phyloP scores from a whole-genome alignment of 2,329 filamentous ascomycete genomes.

The Aspergillus fischeri region DNA sequence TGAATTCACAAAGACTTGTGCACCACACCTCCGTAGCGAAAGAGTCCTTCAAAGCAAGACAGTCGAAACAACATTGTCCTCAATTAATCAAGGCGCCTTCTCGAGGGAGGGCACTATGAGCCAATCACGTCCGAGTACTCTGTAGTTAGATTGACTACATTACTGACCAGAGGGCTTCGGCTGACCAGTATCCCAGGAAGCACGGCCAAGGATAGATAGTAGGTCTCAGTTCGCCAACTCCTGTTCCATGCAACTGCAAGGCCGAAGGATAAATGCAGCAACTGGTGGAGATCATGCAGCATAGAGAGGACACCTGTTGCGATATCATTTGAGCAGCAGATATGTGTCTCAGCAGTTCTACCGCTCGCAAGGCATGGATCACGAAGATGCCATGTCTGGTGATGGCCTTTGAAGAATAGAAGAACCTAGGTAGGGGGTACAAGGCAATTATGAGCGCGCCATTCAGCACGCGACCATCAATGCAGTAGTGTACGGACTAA shows the following conservation, averaged over 20 bases:
- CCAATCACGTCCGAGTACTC: neutral
- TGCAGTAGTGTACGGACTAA: too few species aligned
- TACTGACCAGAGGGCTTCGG: neutral
- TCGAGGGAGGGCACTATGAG: neutral
- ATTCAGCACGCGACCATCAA: neutral
- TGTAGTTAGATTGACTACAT: neutral
- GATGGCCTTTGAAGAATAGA: neutral
- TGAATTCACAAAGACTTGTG: too few species aligned
- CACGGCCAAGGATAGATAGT: neutral
- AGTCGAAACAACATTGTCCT: neutral
- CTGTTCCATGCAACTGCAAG: neutral
- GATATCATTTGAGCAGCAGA: slow-evolving; percentile 9
- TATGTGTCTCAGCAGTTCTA: neutral
- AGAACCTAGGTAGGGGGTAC: neutral
- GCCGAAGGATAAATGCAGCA: neutral
- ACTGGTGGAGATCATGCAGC: slow-evolving; percentile 9
- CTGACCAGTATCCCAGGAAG: neutral
- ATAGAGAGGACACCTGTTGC: slow-evolving; percentile 10
- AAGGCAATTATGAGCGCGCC: neutral
- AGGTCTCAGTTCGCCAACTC: neutral
- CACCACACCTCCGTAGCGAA: neutral
- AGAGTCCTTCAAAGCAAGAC: neutral
- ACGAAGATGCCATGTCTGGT: neutral
- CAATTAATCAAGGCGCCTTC: neutral
- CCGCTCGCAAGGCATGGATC: neutral